Evolutionary conservation across 257 asterid species (phyloP), one percentile per base, ranked within the genome.

Genomic region (Gardenia jasminoides): DNA sequence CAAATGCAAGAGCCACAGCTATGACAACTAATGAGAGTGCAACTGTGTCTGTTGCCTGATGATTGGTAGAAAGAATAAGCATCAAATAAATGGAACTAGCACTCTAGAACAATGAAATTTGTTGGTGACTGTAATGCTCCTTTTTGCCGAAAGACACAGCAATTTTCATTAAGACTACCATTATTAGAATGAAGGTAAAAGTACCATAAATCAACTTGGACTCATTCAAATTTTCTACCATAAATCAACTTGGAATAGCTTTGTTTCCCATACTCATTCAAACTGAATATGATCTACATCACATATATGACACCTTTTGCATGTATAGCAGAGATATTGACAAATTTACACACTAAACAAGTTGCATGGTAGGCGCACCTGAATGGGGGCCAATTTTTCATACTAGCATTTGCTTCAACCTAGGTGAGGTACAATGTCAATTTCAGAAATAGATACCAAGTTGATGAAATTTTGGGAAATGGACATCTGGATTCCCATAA

Each of bases 21-120:
- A 80, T 70, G 52, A 73, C 33, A 47, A 92, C 41, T 84, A 91
- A 80, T 79, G 80, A 44, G 20, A 89, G 39, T 44, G 71, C 81
- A 83, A 86, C 84, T 85, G 71, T 89, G 70, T 89, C 92, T 3
- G 96, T 88, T 52, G 95, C 97, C 98, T 94, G 89, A 66, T 70
- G 9, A 80, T n/a, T 59, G 70, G 67, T 20, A 70, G 52, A 19
- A 50, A 52, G 12, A 70, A 72, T 56, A 47, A 46, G 31, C 3
- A 39, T 19, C 67, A 48, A 56, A 39, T 12, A 12, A 10, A 22
- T 58, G 19, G 62, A 9, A 58, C 47, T 24, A 61, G 1, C 15
- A 67, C 24, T 20, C 43, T 20, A 30, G 22, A 31, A 75, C n/a
- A 22, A 68, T 26, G 24, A 80, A 41, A 65, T 17, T 15, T 36